Percentiles rank a stretch among this genome's conserved stretches.
Conservation (phyloP, 1,284 basidiomycete species). For the Cryptococcus sp. region DNA sequence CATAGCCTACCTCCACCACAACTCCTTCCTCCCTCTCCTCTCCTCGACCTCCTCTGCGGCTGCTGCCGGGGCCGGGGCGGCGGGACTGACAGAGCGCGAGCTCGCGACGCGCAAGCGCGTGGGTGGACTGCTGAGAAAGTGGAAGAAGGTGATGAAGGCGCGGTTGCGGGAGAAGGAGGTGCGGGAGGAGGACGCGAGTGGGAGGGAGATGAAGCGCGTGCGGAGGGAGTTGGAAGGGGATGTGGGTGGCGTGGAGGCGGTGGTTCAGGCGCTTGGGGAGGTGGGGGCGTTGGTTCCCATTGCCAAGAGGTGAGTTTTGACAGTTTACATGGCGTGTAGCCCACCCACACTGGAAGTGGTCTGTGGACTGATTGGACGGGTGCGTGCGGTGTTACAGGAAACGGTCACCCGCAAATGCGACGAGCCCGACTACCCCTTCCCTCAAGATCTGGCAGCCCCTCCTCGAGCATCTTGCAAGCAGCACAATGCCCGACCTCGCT, state of each 20-base stretch:
- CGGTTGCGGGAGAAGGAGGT: conserved; percentile 63
- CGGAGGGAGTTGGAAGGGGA: conserved; percentile 49
- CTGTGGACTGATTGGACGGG: not conserved
- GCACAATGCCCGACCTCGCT: conserved; percentile 59
- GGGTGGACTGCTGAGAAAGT: conserved; percentile 43
- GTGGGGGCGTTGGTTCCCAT: conserved; percentile 70
- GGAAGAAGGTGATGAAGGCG: conserved; percentile 47
- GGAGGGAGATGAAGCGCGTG: conserved; percentile 36
- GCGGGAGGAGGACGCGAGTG: conserved; percentile 61
- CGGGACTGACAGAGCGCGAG: not conserved
- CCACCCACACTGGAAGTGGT: not conserved
- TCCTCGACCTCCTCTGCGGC: conserved; percentile 59
- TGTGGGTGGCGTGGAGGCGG: conserved; percentile 64
- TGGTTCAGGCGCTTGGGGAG: conserved; percentile 62
- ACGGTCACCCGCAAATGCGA: conserved; percentile 52
- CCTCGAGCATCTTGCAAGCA: conserved; percentile 58
- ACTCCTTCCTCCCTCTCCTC: conserved; percentile 65
- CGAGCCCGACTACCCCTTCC: conserved; percentile 56
- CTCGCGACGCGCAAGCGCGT: conserved; percentile 55
- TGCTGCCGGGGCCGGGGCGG: not conserved
- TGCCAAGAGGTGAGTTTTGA: conserved; percentile 65
- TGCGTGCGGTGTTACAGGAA: conserved; percentile 44
- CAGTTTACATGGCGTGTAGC: not conserved
- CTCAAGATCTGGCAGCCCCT: conserved; percentile 69
- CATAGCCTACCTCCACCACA: conserved; percentile 60